Percentiles rank a stretch among this genome's conserved stretches.
Evolutionary conservation across 495 filamentous ascomycete genomes (phyloP).

Genomic region (Lasiosphaeris hirsuta): DNA sequence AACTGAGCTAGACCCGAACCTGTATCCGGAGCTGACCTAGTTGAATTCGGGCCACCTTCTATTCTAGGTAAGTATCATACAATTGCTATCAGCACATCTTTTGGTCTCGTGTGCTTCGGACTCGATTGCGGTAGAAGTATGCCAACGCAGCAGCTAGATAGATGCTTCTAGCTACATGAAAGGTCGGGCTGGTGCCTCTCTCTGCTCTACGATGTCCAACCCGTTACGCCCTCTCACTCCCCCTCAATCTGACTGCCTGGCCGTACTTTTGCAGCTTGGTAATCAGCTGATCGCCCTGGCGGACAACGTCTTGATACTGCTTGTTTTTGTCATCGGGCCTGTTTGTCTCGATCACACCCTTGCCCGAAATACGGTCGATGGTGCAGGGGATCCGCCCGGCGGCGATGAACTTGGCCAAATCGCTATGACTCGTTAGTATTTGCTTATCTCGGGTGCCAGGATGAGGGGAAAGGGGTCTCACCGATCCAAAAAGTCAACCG

Average conservation of each 20-base stretch:
- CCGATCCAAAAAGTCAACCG: slow-evolving; percentile 93
- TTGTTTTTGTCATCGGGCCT: slow-evolving; percentile 98
- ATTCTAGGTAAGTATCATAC: slow-evolving; percentile 13
- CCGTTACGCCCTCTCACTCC: slow-evolving; percentile 75
- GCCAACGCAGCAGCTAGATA: not conserved
- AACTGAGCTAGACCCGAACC: too few relatives aligned
- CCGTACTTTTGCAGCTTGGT: slow-evolving; percentile 99
- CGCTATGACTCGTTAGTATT: slow-evolving; percentile 46
- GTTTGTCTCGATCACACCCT: slow-evolving; percentile 96
- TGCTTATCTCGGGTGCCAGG: not conserved
- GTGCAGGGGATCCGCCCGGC: slow-evolving; percentile 90
- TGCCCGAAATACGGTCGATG: slow-evolving; percentile 84
- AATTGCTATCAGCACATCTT: slow-evolving; percentile 14
- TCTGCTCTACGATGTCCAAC: not conserved
- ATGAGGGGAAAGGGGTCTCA: slow-evolving; percentile 38
- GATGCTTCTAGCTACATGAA: too few relatives aligned
- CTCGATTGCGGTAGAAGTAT: not conserved
- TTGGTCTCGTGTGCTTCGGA: not conserved
- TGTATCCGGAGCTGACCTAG: too few relatives aligned
- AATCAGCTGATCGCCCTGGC: slow-evolving; percentile 93
- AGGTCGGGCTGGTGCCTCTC: not conserved
- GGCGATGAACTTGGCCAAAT: slow-evolving; percentile 95
- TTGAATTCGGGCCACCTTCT: not conserved
- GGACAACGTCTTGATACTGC: slow-evolving; percentile 95
- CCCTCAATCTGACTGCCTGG: slow-evolving; percentile 88